phyloP scores from a whole-genome alignment of 2,329 filamentous ascomycete genomes.

The Juglanconis juglandina region DNA sequence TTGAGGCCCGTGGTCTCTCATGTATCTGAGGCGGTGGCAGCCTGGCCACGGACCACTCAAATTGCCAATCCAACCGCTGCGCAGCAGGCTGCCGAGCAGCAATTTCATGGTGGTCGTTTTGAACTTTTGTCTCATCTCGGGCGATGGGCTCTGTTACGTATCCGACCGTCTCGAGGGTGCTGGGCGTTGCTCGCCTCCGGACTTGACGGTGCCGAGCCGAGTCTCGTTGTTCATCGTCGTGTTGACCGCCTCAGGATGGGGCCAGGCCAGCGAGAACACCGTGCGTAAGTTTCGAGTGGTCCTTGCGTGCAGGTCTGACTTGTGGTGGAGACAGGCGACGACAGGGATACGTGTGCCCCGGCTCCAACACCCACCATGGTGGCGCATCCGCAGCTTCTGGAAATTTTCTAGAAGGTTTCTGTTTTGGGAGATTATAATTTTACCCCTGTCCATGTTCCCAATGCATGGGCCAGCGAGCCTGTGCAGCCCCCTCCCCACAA shows the following conservation, averaged over 20 bases:
- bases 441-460: conserved; percentile 7
- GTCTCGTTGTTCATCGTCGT: neutral
- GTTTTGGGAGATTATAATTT: conserved; percentile 6
- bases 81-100: neutral
- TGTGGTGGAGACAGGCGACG: neutral
- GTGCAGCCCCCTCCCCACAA: conserved; percentile 10
- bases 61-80: neutral
- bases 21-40: neutral
- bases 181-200: neutral
- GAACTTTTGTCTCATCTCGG: neutral
- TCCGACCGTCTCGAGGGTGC: neutral
- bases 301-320: neutral
- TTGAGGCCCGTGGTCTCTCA: neutral
- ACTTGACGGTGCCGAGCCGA: neutral
- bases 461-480: conserved; percentile 16
- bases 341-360: conserved; percentile 5
- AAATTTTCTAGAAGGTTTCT: conserved; percentile 19
- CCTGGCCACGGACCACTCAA: neutral
- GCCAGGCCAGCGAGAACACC: conserved; percentile 4
- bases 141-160: neutral
- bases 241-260: conserved; percentile 7
- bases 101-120: neutral
- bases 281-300: conserved; percentile 7
- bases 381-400: neutral
- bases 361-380: neutral